Percentiles rank a stretch among this genome's conserved stretches.
phyloP scores from a whole-genome alignment of 2,329 filamentous ascomycete species.

The Phialemoniopsis sp. region DNA sequence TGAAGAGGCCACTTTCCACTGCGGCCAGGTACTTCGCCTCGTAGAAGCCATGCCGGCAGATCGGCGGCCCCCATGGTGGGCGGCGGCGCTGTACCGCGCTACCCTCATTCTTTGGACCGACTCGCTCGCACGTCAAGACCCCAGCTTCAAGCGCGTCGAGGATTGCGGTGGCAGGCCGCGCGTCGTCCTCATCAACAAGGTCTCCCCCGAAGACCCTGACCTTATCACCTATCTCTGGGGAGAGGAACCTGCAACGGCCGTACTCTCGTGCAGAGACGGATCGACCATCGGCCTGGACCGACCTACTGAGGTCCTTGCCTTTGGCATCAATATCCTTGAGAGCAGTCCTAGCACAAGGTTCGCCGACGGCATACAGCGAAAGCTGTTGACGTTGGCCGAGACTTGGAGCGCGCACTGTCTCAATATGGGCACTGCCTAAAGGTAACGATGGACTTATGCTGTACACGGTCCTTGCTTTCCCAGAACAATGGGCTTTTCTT shows the following conservation, averaged over 20 bases:
- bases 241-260: slow-evolving; percentile 12
- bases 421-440: slow-evolving; percentile 2
- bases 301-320: slow-evolving; percentile 30
- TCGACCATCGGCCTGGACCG: slow-evolving; percentile 27
- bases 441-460: neutral
- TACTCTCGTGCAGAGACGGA: slow-evolving; percentile 28
- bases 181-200: slow-evolving; percentile 31
- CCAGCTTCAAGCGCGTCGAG: slow-evolving; percentile 21
- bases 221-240: slow-evolving; percentile 34
- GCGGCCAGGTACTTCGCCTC: slow-evolving; percentile 61
- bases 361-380: slow-evolving; percentile 39
- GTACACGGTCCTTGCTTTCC: slow-evolving; percentile 12
- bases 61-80: slow-evolving; percentile 65
- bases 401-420: slow-evolving; percentile 29
- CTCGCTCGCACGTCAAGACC: slow-evolving; percentile 47
- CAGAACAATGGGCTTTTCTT: slow-evolving; percentile 1
- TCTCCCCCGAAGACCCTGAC: slow-evolving; percentile 30
- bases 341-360: slow-evolving; percentile 35
- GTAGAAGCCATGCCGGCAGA: slow-evolving; percentile 56
- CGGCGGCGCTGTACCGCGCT: slow-evolving; percentile 65
- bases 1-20: slow-evolving; percentile 63
- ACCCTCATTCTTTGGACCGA: slow-evolving; percentile 60
- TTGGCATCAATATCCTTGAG: slow-evolving; percentile 33
- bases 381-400: slow-evolving; percentile 29
- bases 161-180: neutral